A percentile compares a stretch with the other conserved stretches of the same genome.
These are phyloP conservation scores for Colletotrichum tanaceti DNA, from an alignment of 2,329 filamentous ascomycete species.

Conservation along the genomic window DNA sequence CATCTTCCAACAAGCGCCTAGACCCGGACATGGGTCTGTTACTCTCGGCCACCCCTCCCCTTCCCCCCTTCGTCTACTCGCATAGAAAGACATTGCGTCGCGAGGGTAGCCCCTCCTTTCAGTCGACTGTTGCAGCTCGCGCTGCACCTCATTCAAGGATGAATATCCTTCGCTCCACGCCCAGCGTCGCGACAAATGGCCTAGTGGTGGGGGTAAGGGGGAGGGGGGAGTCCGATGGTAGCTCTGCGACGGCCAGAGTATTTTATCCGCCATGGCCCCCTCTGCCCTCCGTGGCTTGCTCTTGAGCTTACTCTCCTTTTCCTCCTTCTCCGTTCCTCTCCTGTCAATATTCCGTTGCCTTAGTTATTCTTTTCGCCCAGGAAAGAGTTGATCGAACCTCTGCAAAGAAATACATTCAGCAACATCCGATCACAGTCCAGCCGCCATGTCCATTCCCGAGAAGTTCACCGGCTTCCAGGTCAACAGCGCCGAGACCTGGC, in stretches of 20 bases:
- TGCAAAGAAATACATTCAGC: neutral
- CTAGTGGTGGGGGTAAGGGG: constrained; percentile 20
- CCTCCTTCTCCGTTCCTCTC: constrained; percentile 17
- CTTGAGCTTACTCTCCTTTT: constrained; percentile 8
- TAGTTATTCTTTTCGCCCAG: neutral
- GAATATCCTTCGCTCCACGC: constrained; percentile 22
- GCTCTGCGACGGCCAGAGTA: constrained; percentile 37
- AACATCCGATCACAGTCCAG: constrained; percentile 21
- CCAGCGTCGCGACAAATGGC: constrained; percentile 20
- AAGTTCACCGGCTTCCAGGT: constrained; percentile 72
- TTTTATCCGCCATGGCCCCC: constrained; percentile 36
- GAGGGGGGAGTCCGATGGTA: constrained; percentile 18
- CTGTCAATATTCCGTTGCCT: constrained; percentile 10
- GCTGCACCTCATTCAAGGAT: constrained; percentile 38
- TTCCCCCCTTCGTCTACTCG: constrained; percentile 15
- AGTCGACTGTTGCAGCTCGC: constrained; percentile 21
- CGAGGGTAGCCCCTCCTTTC: constrained; percentile 32
- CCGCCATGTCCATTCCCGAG: constrained; percentile 66
- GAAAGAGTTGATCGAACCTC: constrained; percentile 1
- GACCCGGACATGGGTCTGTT: constrained; percentile 22
- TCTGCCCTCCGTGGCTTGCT: constrained; percentile 6
- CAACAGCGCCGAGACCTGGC: constrained; percentile 63
- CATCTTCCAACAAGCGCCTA: constrained; percentile 22
- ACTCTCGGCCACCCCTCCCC: constrained; percentile 12
- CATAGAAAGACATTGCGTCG: constrained; percentile 31